Evolutionary conservation across 441 rosid genomes (phyloP), one percentile per base, ranked within the genome.

Genomic region (Syzygium malaccense): DNA sequence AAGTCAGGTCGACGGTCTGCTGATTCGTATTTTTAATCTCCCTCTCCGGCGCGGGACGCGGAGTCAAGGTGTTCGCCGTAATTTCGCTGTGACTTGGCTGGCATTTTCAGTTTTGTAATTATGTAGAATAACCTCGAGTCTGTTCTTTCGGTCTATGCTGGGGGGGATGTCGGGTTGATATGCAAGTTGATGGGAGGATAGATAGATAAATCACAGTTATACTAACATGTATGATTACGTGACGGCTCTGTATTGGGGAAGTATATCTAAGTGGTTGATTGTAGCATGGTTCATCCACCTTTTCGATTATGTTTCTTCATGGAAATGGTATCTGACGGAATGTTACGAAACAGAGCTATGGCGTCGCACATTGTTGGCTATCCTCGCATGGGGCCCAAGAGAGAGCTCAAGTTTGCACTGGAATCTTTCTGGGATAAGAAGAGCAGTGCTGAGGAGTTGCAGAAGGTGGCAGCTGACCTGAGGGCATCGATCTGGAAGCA

Each of bases 341-440:
- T 75, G 83, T 23, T 75, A 37, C 41, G 83, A 75, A 75, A 30
- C 89, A 93, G 96, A 75, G 92, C 88, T 93, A 98, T 97, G 99
- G 98, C 98, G 9, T 96, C 99, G 55, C 99, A 98, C 93, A 93
- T 98, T 91, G 99, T 95, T 95, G 99, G 99, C 93, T 98, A 98
- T 55, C 99, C 99, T 57, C 98, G 99, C 83, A 98, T 98, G 99
- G 99, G 99, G 78, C 99, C 99, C 88, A 98, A 96, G 94, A 98
- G 99, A 88, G 99, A 96, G 96, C 98, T 98, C 86, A 98, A 96
- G 92, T 98, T 96, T 53, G 99, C 99, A 2, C 91, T 97, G 95
- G 99, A 98, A 55, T 97, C 99, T 37, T 98, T 98, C 94, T 98
- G 99, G 99, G 99, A 98, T 93, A 93, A 93, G 49, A 98, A 98